Conservation (phyloP, 2,329 filamentous ascomycete species). For the Magnaporthiopsis poae region DNA sequence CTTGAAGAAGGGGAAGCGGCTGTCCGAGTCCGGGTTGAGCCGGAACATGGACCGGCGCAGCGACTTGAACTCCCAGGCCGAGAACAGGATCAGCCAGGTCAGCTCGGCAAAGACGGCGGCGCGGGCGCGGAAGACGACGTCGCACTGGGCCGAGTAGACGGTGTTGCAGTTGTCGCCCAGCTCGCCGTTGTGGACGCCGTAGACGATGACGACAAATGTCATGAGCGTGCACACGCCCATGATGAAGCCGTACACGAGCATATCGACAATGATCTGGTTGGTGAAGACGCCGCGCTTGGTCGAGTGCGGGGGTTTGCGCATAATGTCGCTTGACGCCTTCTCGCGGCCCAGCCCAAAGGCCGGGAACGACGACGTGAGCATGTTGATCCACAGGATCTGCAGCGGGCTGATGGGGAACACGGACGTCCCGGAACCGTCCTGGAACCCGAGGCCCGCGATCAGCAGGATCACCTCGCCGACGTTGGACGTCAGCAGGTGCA, state of each 20-base stretch:
- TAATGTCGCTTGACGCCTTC: conserved; percentile 62
- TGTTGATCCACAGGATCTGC: conserved; percentile 89
- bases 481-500: conserved; percentile 71
- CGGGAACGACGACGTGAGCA: conserved; percentile 78
- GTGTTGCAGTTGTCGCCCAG: conserved; percentile 57
- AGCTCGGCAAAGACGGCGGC: conserved; percentile 64
- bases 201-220: conserved; percentile 57
- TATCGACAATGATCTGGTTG: conserved; percentile 66
- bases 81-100: conserved; percentile 63
- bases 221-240: conserved; percentile 60
- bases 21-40: conserved; percentile 45
- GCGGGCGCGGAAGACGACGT: conserved; percentile 57
- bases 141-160: conserved; percentile 43
- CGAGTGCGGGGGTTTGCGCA: conserved; percentile 69
- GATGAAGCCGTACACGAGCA: conserved; percentile 68
- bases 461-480: conserved; percentile 75
- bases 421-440: conserved; percentile 59
- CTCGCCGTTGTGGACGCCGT: conserved; percentile 43
- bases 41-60: conserved; percentile 63
- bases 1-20: conserved; percentile 43
- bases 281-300: conserved; percentile 61
- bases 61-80: conserved; percentile 70
- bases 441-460: conserved; percentile 72
- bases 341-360: conserved; percentile 84
- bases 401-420: conserved; percentile 80